These are phyloP conservation scores for Polyplosphaeria fusca DNA, from an alignment of 495 filamentous ascomycete species.

Conservation along the genomic window DNA sequence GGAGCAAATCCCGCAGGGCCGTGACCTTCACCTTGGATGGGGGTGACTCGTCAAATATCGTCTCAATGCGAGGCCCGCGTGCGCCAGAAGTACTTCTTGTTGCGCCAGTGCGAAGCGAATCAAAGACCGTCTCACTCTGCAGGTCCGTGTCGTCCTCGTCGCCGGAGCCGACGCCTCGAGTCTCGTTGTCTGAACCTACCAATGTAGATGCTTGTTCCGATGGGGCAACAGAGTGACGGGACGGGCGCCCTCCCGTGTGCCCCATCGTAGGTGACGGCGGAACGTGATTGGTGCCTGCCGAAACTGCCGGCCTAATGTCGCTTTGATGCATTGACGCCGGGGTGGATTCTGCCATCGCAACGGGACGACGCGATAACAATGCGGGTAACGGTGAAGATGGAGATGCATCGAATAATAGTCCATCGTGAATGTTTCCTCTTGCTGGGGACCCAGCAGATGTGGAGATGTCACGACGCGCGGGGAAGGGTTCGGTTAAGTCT, in stretches of 20 bases:
- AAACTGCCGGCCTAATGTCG: slow-evolving; percentile 9
- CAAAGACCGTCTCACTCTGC: slow-evolving; percentile 85
- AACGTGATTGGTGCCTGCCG: slow-evolving; percentile 19
- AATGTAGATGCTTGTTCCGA: slow-evolving; percentile 79
- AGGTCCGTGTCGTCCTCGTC: slow-evolving; percentile 86
- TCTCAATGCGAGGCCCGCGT: slow-evolving; percentile 66
- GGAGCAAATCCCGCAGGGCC: slow-evolving; percentile 53
- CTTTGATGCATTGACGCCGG: slow-evolving; percentile 24
- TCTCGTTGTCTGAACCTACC: slow-evolving; percentile 78
- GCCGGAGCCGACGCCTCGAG: slow-evolving; percentile 66
- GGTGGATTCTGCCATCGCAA: neutral
- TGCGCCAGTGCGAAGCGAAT: slow-evolving; percentile 79
- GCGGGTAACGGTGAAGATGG: slow-evolving; percentile 18
- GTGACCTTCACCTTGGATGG: slow-evolving; percentile 58
- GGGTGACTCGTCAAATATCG: slow-evolving; percentile 79
- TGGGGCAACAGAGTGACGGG: slow-evolving; percentile 42
- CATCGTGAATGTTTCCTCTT: slow-evolving; percentile 4
- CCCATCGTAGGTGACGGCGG: slow-evolving; percentile 40
- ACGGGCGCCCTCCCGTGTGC: slow-evolving; percentile 28
- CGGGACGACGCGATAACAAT: slow-evolving; percentile 8
- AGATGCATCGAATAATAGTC: slow-evolving; percentile 2
- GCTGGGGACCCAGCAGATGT: slow-evolving; percentile 18
- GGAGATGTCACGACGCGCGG: slow-evolving; percentile 31
- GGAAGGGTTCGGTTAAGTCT: slow-evolving; percentile 38
- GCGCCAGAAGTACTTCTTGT: slow-evolving; percentile 58